Base-by-base conservation (phyloP, 2,329 filamentous ascomycete species). In the Fulvia fulva region DNA sequence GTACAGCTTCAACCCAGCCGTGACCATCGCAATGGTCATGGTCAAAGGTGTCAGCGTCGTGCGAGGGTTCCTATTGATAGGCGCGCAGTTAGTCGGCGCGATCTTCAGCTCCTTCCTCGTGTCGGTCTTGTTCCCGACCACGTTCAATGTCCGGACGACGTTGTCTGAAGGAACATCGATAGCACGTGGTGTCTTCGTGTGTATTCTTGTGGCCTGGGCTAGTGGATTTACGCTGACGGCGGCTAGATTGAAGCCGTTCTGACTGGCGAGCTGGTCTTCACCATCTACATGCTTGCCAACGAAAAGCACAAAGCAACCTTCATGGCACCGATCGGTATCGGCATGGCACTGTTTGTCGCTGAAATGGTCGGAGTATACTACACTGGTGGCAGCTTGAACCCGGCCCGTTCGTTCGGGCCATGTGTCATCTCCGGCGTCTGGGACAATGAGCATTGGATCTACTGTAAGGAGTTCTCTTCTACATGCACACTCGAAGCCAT, bases 271-370 rank as follows among this genome's bases (percentile, higher is more conserved):
- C 68, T 76, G n/a, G 70, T 76, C 53, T 74, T 76, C 59, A 72
- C 73, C 9, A 74, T 76, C 59, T 71, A 76, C 66, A 75, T 76
- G 73, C 60, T 76, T 45, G 73, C 72, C 6, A 71, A 71, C 23
- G 72, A 74, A 56, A 76, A 76, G 66, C 70, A 70, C 63, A 74
- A 73, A 57, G 75, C 72, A n/a, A 78, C 76, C 5, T 78, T 77
- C 61, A 74, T 78, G 53, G 76, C 76, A 5, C 74, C 74, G 5
- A 67, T 76, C 32, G 73, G 71, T 53, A 70, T 91, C 64, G 89
- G 69, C 30, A 58, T 71, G 21, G 69, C 76, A 43, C 71, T 80
- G 0, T 81, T 80, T 67, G 72, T 80, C 50, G 74, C 76, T 26
- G 76, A 80, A 58, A 67, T 81, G 51, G 63, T 67, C 14, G 70